Evolutionary conservation across 1,284 basidiomycete species (phyloP), one percentile per base, ranked within the genome.

Genomic region (Microbotryum lychnidis-dioicae): DNA sequence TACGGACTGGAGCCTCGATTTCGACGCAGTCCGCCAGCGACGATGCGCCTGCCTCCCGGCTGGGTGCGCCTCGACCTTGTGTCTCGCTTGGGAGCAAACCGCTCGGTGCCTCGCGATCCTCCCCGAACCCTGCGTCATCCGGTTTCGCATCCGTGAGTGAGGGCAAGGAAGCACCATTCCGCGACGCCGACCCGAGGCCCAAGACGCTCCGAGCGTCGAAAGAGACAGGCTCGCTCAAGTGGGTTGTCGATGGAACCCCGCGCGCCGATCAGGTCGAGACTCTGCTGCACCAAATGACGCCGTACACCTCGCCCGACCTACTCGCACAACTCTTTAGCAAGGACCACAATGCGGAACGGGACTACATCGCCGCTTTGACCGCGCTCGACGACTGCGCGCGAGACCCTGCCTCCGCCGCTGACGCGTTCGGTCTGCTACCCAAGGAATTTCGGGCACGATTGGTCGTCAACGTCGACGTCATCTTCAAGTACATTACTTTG

Each of bases 261-360:
- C 81, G 89, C 58, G 89, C 91, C 71, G 93, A 97, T 72, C 82
- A 96, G 21, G 82, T 87, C 47, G 94, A 68, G 20, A 63, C 64
- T 42, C 79, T 99, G 46, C 87, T 91, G 65, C 82, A 82, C 67
- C 96, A 98, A 75, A 96, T 97, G 88, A 91, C 96, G 69, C 81
- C 85, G 1, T 82, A 89, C 71, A 80, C 83, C 16, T 87, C 87
- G 14, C 84, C 85, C 61, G 87, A 91, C 7, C 77, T 97, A 4
- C 75, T 87, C n/a, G 77, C 81, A 6, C 83, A 84, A 45, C 80
- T 98, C 50, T 99, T 98, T 79, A 96, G 92, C 73, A 90, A 89
- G 68, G 94, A 97, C 73, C 94, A 98, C 75, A 89, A 88, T 68
- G 90, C 92, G 2, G 87, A 98, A 69, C 93, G 92, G 71, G 96